Evolutionary conservation across 2,329 filamentous ascomycete genomes (phyloP).

Genomic region (Colletotrichum sp.): DNA sequence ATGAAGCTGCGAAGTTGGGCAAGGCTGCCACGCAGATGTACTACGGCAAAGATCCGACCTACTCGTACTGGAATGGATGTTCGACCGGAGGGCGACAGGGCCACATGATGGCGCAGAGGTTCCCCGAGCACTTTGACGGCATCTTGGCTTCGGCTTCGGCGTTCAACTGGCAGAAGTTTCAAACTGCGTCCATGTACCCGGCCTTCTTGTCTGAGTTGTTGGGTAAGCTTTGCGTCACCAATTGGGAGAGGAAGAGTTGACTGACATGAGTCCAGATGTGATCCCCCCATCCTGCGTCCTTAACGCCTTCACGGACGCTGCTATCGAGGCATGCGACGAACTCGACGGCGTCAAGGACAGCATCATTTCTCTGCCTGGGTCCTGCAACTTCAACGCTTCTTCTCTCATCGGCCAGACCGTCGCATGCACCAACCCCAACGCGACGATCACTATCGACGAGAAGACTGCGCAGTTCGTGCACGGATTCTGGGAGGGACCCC

Average conservation of each 20-base stretch:
- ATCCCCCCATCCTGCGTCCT: neutral
- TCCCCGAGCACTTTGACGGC: slow-evolving; percentile 62
- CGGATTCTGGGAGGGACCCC: neutral
- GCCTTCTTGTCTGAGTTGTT: neutral
- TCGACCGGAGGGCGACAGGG: slow-evolving; percentile 65
- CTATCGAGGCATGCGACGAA: slow-evolving; percentile 42
- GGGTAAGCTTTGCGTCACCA: neutral
- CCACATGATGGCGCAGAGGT: slow-evolving; percentile 56
- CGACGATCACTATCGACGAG: neutral
- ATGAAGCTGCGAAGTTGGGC: slow-evolving; percentile 31
- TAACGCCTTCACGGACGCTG: slow-evolving; percentile 42
- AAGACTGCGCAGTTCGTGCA: neutral
- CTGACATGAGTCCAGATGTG: neutral
- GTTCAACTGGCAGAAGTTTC: slow-evolving; percentile 26
- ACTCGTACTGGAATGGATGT: slow-evolving; percentile 63
- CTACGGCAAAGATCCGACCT: slow-evolving; percentile 43
- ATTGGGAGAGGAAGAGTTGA: neutral
- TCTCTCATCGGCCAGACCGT: slow-evolving; percentile 17
- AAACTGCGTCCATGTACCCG: neutral
- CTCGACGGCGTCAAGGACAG: slow-evolving; percentile 51
- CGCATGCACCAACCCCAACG: slow-evolving; percentile 21
- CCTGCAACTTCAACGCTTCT: neutral
- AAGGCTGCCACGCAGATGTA: slow-evolving; percentile 52
- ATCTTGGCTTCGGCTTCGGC: slow-evolving; percentile 54
- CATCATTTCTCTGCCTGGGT: slow-evolving; percentile 37